Conservation (phyloP, 768 basidiomycete genomes). For the Boletus coccyginus region DNA sequence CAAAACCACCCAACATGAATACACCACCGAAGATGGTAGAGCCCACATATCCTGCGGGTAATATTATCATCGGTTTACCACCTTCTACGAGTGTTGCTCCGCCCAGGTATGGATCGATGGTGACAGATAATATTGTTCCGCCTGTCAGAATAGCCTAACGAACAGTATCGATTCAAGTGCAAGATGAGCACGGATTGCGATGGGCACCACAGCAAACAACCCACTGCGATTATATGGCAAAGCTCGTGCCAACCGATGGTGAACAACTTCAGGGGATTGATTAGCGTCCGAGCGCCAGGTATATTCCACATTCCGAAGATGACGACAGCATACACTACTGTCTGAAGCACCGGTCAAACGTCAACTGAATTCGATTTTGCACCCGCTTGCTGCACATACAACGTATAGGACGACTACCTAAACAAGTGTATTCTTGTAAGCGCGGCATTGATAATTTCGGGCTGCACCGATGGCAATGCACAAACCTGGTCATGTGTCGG, state of each 20-base stretch:
- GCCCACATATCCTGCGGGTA: constrained; percentile 79
- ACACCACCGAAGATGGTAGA: constrained; percentile 78
- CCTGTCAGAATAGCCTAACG: constrained; percentile 73
- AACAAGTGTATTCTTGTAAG: constrained; percentile 18
- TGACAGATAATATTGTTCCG: constrained; percentile 73
- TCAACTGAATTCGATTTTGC: constrained; percentile 6
- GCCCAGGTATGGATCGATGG: constrained; percentile 81
- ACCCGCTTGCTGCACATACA: constrained; percentile 42
- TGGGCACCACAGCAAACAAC: constrained; percentile 28
- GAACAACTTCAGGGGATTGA: constrained; percentile 82
- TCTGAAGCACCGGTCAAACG: constrained; percentile 40
- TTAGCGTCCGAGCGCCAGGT: constrained; percentile 72
- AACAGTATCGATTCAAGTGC: not conserved
- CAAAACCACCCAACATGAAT: constrained; percentile 83
- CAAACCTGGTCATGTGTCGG: constrained; percentile 74
- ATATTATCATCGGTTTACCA: constrained; percentile 66
- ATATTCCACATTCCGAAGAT: constrained; percentile 90
- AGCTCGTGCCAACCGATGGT: constrained; percentile 90
- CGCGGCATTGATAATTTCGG: constrained; percentile 19
- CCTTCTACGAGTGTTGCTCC: constrained; percentile 66
- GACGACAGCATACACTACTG: constrained; percentile 81
- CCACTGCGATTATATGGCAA: constrained; percentile 75
- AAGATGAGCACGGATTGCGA: constrained; percentile 7
- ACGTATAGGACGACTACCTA: constrained; percentile 77
- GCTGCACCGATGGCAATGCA: constrained; percentile 18